A percentile compares a stretch with the other conserved stretches of the same genome.
These are phyloP conservation scores for Batkoa obscura DNA, from an alignment of 371 early-diverging fungal genomes.

Conservation along the genomic window DNA sequence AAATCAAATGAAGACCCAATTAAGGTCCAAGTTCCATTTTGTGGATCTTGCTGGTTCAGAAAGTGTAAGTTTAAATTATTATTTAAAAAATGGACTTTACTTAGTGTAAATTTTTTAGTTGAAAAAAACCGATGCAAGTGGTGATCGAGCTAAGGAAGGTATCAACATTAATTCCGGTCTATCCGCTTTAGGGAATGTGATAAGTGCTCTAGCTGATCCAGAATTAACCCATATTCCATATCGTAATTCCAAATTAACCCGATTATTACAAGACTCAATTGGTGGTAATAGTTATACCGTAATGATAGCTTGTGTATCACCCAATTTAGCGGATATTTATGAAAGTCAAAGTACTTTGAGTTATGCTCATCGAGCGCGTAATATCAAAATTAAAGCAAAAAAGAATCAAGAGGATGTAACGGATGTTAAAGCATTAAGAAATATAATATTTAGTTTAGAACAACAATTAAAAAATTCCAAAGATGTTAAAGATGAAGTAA, in stretches of 20 bases:
- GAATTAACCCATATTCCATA: conserved; percentile 77
- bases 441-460: too few species aligned
- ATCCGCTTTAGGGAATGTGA: conserved; percentile 95
- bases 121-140: conserved; percentile 85
- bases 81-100: too few species aligned
- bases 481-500: too few species aligned
- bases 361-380: conserved; percentile 77
- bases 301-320: conserved; percentile 85
- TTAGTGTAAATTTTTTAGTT: conserved; percentile 14
- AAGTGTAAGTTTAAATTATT: conserved; percentile 8
- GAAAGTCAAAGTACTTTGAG: conserved; percentile 86
- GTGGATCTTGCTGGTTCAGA: conserved; percentile 95
- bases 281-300: conserved; percentile 86
- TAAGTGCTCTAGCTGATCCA: conserved; percentile 88
- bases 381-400: conserved; percentile 21
- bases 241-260: conserved; percentile 97
- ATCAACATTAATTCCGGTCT: conserved; percentile 96
- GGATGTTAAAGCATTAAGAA: too few species aligned
- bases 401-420: too few species aligned
- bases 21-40: conserved; percentile 75
- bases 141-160: conserved; percentile 91
- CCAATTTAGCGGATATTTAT: conserved; percentile 53
- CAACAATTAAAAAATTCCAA: too few species aligned
- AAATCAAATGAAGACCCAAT: conserved; percentile 5
- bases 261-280: conserved; percentile 90